Conservation (phyloP, 495 filamentous ascomycete genomes). For the Durotheca rogersii region DNA sequence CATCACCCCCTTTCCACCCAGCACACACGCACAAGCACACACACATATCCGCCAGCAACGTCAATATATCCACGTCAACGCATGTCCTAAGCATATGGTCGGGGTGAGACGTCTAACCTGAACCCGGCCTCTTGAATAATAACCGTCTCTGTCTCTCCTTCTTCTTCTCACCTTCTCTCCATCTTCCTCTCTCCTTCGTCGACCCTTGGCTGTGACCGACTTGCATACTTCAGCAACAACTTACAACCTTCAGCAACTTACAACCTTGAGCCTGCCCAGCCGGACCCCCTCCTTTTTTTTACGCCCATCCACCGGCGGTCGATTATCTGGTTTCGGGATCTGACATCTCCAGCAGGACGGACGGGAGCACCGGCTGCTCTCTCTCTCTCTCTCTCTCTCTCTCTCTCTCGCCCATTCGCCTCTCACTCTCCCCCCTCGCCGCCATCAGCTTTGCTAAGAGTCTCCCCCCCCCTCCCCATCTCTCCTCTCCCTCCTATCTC, state of each 20-base stretch:
- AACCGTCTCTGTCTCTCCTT: not conserved
- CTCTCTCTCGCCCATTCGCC: too few species aligned
- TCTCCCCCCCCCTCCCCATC: not conserved
- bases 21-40: slow-evolving; percentile 10
- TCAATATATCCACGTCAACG: slow-evolving; percentile 27
- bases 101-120: slow-evolving; percentile 24
- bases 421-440: slow-evolving; percentile 21
- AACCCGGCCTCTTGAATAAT: not conserved
- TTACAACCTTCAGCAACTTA: too few species aligned
- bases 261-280: too few species aligned
- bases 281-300: too few species aligned
- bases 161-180: not conserved
- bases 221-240: slow-evolving; percentile 31
- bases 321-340: slow-evolving; percentile 30
- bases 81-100: slow-evolving; percentile 15
- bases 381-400: slow-evolving; percentile 20
- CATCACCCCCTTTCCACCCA: slow-evolving; percentile 5
- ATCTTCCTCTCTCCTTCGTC: not conserved
- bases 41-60: slow-evolving; percentile 3
- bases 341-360: slow-evolving; percentile 21
- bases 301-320: slow-evolving; percentile 26
- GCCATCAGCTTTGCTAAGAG: slow-evolving; percentile 35
- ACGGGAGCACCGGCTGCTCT: slow-evolving; percentile 14
- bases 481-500: not conserved
- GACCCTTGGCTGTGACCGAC: slow-evolving; percentile 17